These are phyloP conservation scores for Backusella australiensis DNA, from an alignment of 192 early-diverging fungal species.

Conservation along the genomic window DNA sequence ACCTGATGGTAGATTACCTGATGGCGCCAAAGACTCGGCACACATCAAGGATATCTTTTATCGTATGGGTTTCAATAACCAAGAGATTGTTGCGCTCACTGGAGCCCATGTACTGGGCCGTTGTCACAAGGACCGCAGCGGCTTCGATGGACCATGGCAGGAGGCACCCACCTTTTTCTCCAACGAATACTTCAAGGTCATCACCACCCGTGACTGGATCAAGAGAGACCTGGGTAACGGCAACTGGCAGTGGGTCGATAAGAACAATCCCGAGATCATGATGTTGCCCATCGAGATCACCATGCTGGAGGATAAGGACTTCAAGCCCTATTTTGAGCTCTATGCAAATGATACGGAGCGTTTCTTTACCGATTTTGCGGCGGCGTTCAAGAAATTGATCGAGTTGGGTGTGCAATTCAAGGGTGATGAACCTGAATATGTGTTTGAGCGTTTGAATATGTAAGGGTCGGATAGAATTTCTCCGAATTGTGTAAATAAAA, in stretches of 20 bases:
- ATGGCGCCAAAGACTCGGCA: slow-evolving; percentile 60
- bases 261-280: slow-evolving; percentile 59
- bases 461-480: slow-evolving; percentile 21
- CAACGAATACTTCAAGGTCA: slow-evolving; percentile 84
- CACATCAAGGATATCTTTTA: slow-evolving; percentile 80
- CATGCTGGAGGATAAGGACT: slow-evolving; percentile 55
- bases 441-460: slow-evolving; percentile 57
- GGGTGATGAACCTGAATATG: slow-evolving; percentile 62
- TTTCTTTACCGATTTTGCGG: slow-evolving; percentile 92
- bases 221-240: slow-evolving; percentile 68
- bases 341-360: slow-evolving; percentile 84
- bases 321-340: slow-evolving; percentile 73
- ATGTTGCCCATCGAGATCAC: slow-evolving; percentile 65
- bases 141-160: slow-evolving; percentile 89
- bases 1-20: slow-evolving; percentile 79
- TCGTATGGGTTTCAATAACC: slow-evolving; percentile 74
- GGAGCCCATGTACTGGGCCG: slow-evolving; percentile 79
- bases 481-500: not conserved
- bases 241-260: slow-evolving; percentile 86
- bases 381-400: slow-evolving; percentile 80
- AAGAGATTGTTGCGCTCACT: slow-evolving; percentile 79
- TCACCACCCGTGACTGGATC: slow-evolving; percentile 79
- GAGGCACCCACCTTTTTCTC: slow-evolving; percentile 84
- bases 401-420: slow-evolving; percentile 82
- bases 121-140: slow-evolving; percentile 72